Evolutionary conservation across 148 eudicot species (phyloP), one percentile per base, ranked within the genome.

Genomic region (Rhododendron molle): DNA sequence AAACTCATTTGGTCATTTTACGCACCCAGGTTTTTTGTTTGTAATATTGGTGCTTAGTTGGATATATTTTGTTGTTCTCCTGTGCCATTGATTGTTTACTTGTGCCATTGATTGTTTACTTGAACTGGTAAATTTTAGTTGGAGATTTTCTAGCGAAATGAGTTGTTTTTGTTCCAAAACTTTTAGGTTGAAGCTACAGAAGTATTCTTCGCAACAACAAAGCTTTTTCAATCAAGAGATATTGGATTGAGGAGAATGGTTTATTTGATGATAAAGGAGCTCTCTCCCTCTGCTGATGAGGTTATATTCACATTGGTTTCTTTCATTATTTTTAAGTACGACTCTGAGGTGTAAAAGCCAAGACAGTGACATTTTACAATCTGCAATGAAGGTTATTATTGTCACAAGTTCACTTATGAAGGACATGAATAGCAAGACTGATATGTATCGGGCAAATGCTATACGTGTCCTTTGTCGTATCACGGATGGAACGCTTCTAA

Each of bases 381-480:
- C 32, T 71, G 30, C 73, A 44, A 54, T 84, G 85, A 87, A 96
- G 99, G 98, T 96, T 88, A 95, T 94, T 79, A 95, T 94, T 87
- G 99, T 96, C 82, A 96, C 98, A 15, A 95, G 98, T 90, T 96
- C 97, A 32, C 91, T 96, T 30, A 95, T 96, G 98, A 96, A 96
- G 92, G 99, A 96, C 90, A 96, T 96, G 99, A 96, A 94, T 88
- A 94, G 99, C 92, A 94, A 93, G 89, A 96, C 97, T 80, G 99
- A 95, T 87, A 94, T 96, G 97, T 96, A 95, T 84, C 91, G 98
- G 81, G 99, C 99, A 83, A 95, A 96, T 94, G 96, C 98, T 72
- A 95, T 96, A 78, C 98, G 99, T 65, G 98, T 96, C 84, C 96
- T 96, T 56, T 95, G 99, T 60, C 93, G 94, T 62, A 96, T 96